Evolutionary conservation across 2,329 filamentous ascomycete species (phyloP), one percentile per base, ranked within the genome.

Genomic region (Verticillium isaacii): DNA sequence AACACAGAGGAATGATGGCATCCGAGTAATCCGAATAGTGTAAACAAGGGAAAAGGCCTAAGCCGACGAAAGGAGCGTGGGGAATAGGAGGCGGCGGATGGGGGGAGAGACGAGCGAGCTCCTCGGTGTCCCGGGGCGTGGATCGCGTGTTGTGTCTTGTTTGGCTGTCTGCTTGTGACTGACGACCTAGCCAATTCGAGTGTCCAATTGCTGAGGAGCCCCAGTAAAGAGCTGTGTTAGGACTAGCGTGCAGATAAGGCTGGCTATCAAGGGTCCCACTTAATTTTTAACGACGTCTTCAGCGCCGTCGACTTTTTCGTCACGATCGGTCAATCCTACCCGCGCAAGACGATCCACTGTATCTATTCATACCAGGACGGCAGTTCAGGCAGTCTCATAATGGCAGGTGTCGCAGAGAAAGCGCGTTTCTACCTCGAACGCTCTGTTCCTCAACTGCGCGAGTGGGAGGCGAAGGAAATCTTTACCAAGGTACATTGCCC

Each of bases 391-490:
- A 32, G 8, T 7, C 6, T 32, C 54, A 56, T 5, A 50, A 96
- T 97, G 92, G 86, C 93, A 1, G 89, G 87, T 52, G 89, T 95
- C 62, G 89, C 91, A 66, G 95, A 98, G 72, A 98, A 97, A 78
- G 95, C 94, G 61, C 91, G 94, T 62, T 98, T 94, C 78, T 97
- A 91, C 76, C 85, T 98, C 66, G 95, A 99, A 80, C 90, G 94
- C 68, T 90, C 91, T 2, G 91, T 97, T 54, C 92, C 93, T 17
- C 93, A 98, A 75, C 85, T 99, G 62, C 92, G 93, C 65, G 93
- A 97, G 70, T 96, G 92, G 75, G 91, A 96, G 76, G 86, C 91
- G 67, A 97, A 97, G 75, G 89, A 92, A 69, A 90, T 99, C 68
- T 99, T 99, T 78, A 86, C 84, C 64, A 88, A 89, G 79, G 91